phyloP scores from a whole-genome alignment of 1,284 basidiomycete species.

The Lentinula novae-zelandiae region DNA sequence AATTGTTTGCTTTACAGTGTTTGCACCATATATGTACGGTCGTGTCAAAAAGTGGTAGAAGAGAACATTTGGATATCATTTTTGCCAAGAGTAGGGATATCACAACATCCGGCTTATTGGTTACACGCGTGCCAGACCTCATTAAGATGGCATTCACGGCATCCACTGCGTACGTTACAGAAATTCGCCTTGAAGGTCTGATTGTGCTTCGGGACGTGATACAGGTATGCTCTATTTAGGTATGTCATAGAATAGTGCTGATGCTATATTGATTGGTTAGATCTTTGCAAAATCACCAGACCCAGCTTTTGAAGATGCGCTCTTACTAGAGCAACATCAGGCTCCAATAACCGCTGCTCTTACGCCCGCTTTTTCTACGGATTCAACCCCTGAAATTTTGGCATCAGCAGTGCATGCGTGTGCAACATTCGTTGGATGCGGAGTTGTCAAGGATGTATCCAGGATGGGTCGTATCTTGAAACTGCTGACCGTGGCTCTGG shows the following conservation, averaged over 20 bases:
- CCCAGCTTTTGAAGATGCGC: conserved; percentile 87
- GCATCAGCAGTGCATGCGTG: conserved; percentile 92
- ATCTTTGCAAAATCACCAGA: conserved; percentile 86
- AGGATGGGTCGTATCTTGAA: conserved; percentile 95
- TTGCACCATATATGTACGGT: conserved; percentile 86
- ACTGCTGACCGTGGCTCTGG: conserved; percentile 83
- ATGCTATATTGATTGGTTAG: conserved; percentile 33
- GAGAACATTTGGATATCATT: conserved; percentile 79
- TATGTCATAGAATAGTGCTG: neutral
- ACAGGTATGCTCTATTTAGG: conserved; percentile 49
- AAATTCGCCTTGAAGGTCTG: conserved; percentile 92
- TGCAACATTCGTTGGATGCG: conserved; percentile 93
- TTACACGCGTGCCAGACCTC: conserved; percentile 85
- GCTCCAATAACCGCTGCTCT: conserved; percentile 97
- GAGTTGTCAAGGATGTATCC: conserved; percentile 87
- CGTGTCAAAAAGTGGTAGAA: conserved; percentile 68
- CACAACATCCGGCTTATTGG: conserved; percentile 54
- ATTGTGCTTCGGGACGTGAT: conserved; percentile 91
- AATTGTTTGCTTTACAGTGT: conserved; percentile 92
- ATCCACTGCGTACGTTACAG: conserved; percentile 92
- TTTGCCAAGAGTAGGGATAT: conserved; percentile 53
- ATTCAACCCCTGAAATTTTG: conserved; percentile 94
- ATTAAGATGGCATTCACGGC: conserved; percentile 99
- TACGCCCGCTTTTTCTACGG: conserved; percentile 94
- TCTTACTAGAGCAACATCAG: conserved; percentile 97